Conservation (phyloP, 176 grass and related monocot genomes). For the Eragrostis nindensis region DNA sequence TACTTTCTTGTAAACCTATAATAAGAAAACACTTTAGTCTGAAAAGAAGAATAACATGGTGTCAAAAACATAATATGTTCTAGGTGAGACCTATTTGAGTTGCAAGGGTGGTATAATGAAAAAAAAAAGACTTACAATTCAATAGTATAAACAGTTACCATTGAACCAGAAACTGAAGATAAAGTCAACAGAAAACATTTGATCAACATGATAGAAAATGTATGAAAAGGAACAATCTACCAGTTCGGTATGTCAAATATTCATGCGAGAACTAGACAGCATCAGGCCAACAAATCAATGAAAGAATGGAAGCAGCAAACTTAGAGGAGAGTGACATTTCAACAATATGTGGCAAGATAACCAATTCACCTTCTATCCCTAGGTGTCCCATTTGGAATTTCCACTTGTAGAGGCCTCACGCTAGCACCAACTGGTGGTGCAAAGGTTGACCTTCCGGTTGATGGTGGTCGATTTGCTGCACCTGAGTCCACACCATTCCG, state of each 20-base stretch:
- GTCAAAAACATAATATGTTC: not conserved
- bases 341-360: not conserved
- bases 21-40: not conserved
- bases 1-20: not conserved
- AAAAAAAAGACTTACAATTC: not conserved
- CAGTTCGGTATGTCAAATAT: not conserved
- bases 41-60: not conserved
- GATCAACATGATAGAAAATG: not conserved
- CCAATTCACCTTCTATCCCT: slow-evolving; percentile 59
- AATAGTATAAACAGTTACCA: not conserved
- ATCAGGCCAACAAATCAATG: not conserved
- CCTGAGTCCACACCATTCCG: slow-evolving; percentile 55
- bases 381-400: slow-evolving; percentile 52
- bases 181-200: not conserved
- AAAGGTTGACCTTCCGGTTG: slow-evolving; percentile 68
- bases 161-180: slow-evolving; percentile 8
- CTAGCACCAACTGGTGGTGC: slow-evolving; percentile 53
- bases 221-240: not conserved
- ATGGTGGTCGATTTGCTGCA: slow-evolving; percentile 51
- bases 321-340: slow-evolving; percentile 1
- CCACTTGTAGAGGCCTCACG: slow-evolving; percentile 63
- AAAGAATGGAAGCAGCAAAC: slow-evolving; percentile 25
- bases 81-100: not conserved
- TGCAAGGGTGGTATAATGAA: not conserved
- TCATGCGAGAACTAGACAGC: not conserved